Conservation (phyloP, 1,284 basidiomycete species). For the Cryptococcus wingfieldii region DNA sequence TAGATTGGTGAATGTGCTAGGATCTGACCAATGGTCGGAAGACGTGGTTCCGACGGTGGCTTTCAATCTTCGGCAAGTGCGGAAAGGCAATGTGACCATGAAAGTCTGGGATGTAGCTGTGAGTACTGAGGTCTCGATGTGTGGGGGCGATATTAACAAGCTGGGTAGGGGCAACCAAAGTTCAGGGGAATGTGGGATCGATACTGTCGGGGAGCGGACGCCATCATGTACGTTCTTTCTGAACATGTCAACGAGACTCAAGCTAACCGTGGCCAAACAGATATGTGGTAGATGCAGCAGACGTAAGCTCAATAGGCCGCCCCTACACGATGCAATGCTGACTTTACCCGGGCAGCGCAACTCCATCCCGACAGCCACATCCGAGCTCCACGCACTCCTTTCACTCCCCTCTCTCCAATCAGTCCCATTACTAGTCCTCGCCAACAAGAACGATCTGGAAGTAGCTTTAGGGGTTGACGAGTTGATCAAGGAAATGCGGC, state of each 20-base stretch:
- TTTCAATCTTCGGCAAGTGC: slow-evolving; percentile 66
- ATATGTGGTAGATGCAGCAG: slow-evolving; percentile 85
- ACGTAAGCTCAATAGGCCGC: slow-evolving; percentile 55
- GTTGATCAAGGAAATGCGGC: slow-evolving; percentile 72
- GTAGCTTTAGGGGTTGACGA: slow-evolving; percentile 78
- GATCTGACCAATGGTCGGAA: slow-evolving; percentile 86
- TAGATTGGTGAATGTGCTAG: slow-evolving; percentile 76
- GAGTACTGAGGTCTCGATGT: slow-evolving; percentile 14
- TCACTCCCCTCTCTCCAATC: slow-evolving; percentile 66
- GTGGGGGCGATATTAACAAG: neutral
- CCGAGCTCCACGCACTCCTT: slow-evolving; percentile 84
- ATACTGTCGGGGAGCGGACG: slow-evolving; percentile 90
- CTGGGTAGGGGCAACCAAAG: slow-evolving; percentile 70
- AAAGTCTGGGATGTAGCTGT: slow-evolving; percentile 92
- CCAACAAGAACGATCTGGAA: slow-evolving; percentile 91
- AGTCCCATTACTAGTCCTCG: slow-evolving; percentile 85
- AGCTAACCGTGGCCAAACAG: slow-evolving; percentile 50
- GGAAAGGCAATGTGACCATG: slow-evolving; percentile 83
- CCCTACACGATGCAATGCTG: neutral
- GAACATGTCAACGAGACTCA: neutral
- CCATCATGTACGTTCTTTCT: slow-evolving; percentile 69
- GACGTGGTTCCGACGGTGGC: slow-evolving; percentile 92
- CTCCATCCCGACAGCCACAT: slow-evolving; percentile 78
- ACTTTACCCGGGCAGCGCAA: slow-evolving; percentile 3
- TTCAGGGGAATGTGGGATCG: slow-evolving; percentile 82